Conservation (phyloP, 352 stramenopile species). For the Globisporangium takayamanum region DNA sequence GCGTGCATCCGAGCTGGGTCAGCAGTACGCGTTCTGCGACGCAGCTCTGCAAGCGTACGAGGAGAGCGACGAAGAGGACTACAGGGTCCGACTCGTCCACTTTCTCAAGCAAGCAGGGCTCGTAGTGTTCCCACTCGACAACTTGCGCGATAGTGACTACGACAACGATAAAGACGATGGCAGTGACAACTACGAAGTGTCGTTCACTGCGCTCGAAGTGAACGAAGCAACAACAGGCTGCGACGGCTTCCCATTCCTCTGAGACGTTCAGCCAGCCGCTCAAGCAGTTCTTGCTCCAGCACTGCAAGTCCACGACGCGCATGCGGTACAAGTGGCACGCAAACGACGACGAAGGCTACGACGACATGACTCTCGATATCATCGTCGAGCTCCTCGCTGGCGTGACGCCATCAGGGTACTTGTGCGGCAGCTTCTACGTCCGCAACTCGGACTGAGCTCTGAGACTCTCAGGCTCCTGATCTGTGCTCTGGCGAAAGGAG, state of each 20-base stretch:
- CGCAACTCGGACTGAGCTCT: neutral
- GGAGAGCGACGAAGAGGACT: neutral
- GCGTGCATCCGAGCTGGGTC: neutral
- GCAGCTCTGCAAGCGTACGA: neutral
- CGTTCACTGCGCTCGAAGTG: neutral
- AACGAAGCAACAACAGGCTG: too few relatives aligned
- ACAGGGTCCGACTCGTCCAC: neutral
- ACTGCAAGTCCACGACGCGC: neutral
- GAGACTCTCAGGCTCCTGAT: neutral
- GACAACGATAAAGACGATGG: neutral
- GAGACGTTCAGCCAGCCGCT: neutral
- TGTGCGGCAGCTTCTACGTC: neutral
- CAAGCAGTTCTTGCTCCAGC: conserved; percentile 1
- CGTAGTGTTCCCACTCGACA: too few relatives aligned
- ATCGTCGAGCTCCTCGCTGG: neutral
- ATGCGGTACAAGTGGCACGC: neutral
- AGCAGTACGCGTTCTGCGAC: neutral
- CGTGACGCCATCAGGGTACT: neutral
- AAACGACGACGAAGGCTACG: neutral
- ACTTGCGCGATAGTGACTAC: neutral
- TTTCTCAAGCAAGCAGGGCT: neutral
- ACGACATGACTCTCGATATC: neutral
- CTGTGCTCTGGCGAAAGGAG: neutral
- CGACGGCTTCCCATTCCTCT: neutral
- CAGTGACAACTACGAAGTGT: neutral